These are phyloP conservation scores for Globisporangium irregulare DNA, from an alignment of 352 stramenopile genomes.

Conservation along the genomic window DNA sequence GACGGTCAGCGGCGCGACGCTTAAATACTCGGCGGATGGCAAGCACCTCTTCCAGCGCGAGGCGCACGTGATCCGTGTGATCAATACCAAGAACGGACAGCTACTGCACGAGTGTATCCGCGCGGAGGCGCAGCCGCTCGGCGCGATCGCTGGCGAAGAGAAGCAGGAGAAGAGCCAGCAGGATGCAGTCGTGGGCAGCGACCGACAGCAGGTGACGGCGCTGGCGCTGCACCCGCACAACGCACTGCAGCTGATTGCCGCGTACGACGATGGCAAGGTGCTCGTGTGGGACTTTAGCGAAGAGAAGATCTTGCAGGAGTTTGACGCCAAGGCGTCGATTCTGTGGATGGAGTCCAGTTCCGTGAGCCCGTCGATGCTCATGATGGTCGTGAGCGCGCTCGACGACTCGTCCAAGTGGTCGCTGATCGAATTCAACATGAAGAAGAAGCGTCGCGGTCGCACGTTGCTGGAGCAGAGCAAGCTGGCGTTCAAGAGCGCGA, in stretches of 20 bases:
- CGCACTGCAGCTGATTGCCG: conserved; percentile 58
- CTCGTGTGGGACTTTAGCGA: conserved; percentile 78
- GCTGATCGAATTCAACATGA: conserved; percentile 71
- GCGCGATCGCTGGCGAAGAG: conserved; percentile 13
- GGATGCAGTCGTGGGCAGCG: conserved; percentile 3
- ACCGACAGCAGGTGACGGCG: conserved; percentile 34
- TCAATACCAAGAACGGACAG: conserved; percentile 69
- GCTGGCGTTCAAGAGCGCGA: conserved; percentile 40
- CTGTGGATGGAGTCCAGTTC: conserved; percentile 71
- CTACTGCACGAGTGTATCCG: conserved; percentile 73
- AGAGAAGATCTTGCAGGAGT: conserved; percentile 57
- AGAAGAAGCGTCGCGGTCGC: conserved; percentile 51
- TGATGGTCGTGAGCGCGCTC: conserved; percentile 33
- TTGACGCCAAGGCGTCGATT: conserved; percentile 42
- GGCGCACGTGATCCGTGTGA: conserved; percentile 65
- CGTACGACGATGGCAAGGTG: conserved; percentile 65
- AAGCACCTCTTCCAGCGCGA: conserved; percentile 81
- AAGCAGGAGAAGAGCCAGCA: conserved; percentile 7
- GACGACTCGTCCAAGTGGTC: conserved; percentile 38
- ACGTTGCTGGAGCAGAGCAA: conserved; percentile 49
- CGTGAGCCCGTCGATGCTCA: conserved; percentile 52
- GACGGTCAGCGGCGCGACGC: conserved; percentile 17
- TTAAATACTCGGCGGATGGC: conserved; percentile 64
- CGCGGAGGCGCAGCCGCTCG: conserved; percentile 19
- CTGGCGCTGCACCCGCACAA: conserved; percentile 73